Evolutionary conservation across 2,329 filamentous ascomycete species (phyloP), one percentile per base, ranked within the genome.

Genomic region (Cladophialophora chaetospira): DNA sequence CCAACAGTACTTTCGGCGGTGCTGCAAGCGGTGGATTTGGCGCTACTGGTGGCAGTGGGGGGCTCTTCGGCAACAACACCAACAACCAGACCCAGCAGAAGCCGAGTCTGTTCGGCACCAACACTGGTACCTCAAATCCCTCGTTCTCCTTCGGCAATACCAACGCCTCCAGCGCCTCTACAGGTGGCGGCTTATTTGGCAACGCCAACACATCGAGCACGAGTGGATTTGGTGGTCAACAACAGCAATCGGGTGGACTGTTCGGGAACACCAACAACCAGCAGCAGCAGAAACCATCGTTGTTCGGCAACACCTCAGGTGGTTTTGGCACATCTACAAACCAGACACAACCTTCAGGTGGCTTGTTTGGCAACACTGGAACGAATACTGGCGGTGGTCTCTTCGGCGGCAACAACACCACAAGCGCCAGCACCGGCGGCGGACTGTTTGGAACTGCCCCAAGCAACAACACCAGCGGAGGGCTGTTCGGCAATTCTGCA

Each of bases 401-500:
- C 2, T 81, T 83, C 63, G 78, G 78, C 38, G 65, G 51, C 45
- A 60, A 58, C 31, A 79, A 63, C 75, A 72, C 40, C 81, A 83
- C 63, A 77, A 76, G 65, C 77, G 82, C 63, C 75, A 70, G 66
- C 56, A 71, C 73, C 36, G 75, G 75, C 42, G 70, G 74, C 44
- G 73, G 76, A 28, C 69, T 83, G 11, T 82, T 83, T 49, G 77
- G 78, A 23, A 66, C 64, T 45, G 66, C 60, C 13, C 63, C 42
- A 13, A 61, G 36, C 26, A 68, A 60, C 33, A 68, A 47, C 19
- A 11, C 65, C 70, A 75, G 38, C 50, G 66, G 67, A 42, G 68
- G 71, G 33, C 69, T 78, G 10, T 78, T 78, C 49, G 75, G 74
- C 65, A 73, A 67, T 69, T 79, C 63, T 75, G 71, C 43, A 81